Evolutionary conservation across 2,329 filamentous ascomycete genomes (phyloP), one percentile per base, ranked within the genome.

Genomic region (Aspergillus ibericus): DNA sequence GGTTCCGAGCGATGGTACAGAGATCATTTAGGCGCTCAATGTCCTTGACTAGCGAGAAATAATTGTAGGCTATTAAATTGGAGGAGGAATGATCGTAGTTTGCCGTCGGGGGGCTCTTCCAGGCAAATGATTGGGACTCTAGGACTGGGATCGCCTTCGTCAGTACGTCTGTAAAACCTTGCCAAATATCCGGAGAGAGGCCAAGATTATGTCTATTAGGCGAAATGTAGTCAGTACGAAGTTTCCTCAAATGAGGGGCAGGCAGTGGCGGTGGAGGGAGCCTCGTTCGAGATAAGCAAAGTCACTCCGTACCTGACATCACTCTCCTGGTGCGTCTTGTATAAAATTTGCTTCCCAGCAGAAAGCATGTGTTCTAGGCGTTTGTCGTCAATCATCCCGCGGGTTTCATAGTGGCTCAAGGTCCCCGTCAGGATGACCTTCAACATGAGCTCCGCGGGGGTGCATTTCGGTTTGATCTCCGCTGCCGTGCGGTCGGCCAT

Each of bases 11-110:
- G 58, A 88, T 85, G 6, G 81, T 84, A 40, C 86, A 82, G 9
- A 88, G 69, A 66, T 86, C 83, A 65, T 87, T 87, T 42, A 88
- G 71, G 27, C 85, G 77, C 68, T 88, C 85, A 56, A 88, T 80
- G 64, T 88, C 86, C 64, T 85, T 83, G 61, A 86, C 81, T 52
- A 88, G 71, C 6, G 77, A 81, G 51, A 81, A 80, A 60, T 85
- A 84, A 66, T 86, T 83, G 58, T 79, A 80, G 13, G 85, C 85
- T 62, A 88, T 88, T 16, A 88, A 75, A 35, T 85, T 83, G 3
- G 85, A 85, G 7, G 81, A 85, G 1, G 83, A 81, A 35, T 80
- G 81, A 62, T 86, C 83, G 59, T 85, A 85, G 63, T 83, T 82
- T 27, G 82, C 81, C 15, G 78, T 74, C 16, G 78, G 78, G 4